Conservation (phyloP, 495 filamentous ascomycete species). For the Xylaria sp. region DNA sequence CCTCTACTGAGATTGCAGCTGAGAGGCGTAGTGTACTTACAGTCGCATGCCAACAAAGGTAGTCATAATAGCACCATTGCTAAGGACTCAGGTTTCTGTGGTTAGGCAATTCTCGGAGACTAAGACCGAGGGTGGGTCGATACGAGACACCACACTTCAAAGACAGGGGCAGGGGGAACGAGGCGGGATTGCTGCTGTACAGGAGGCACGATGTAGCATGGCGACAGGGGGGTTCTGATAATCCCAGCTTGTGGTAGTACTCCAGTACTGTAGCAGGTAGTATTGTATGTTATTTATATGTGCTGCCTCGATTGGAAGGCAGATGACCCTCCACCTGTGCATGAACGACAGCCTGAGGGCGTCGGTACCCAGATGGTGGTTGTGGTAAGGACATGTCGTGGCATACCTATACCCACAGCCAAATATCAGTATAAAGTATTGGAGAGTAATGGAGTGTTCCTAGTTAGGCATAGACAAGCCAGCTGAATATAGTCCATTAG, state of each 20-base stretch:
- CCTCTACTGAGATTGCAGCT: not conserved
- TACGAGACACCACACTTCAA: slow-evolving; percentile 17
- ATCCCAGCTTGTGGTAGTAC: not conserved
- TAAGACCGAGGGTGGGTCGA: slow-evolving; percentile 19
- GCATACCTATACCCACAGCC: not conserved
- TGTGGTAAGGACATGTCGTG: not conserved
- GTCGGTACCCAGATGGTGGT: not conserved
- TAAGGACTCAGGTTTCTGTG: not conserved
- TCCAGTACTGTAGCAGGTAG: not conserved
- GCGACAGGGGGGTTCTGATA: slow-evolving; percentile 13
- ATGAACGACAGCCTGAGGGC: not conserved
- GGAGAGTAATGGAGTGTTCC: not conserved
- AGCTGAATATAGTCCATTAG: slow-evolving; percentile 3
- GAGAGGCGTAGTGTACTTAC: slow-evolving; percentile 13
- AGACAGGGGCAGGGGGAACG: slow-evolving; percentile 7
- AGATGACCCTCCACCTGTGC: slow-evolving; percentile 7
- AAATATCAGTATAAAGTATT: not conserved
- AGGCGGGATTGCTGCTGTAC: slow-evolving; percentile 10
- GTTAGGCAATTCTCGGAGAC: slow-evolving; percentile 16
- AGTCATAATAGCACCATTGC: not conserved
- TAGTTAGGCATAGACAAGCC: not conserved
- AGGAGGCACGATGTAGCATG: too few species aligned
- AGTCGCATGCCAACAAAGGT: not conserved
- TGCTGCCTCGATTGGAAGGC: not conserved
- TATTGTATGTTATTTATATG: not conserved